Percentiles rank a stretch among this genome's conserved stretches.
These are phyloP conservation scores for Nyssa sinensis DNA, from an alignment of 148 eudicot species.

Conservation along the genomic window DNA sequence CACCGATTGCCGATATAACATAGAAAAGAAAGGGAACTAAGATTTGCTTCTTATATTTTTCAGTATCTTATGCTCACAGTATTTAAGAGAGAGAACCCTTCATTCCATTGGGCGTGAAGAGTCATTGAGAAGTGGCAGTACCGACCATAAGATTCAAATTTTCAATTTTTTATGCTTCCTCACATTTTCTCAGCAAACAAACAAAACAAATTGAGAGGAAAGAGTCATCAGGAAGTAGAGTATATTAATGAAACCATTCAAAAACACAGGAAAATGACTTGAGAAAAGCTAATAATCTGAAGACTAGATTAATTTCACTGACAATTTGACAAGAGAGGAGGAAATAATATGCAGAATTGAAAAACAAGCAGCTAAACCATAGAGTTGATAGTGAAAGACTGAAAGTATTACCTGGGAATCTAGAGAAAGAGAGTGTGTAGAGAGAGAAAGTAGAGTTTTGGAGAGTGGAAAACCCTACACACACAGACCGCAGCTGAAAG, in stretches of 20 bases:
- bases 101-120: too few species aligned
- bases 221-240: neutral
- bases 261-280: neutral
- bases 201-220: neutral
- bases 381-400: neutral
- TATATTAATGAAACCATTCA: neutral
- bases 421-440: neutral
- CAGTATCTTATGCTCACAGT: neutral
- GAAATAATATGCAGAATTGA: neutral
- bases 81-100: too few species aligned
- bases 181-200: conserved; percentile 3
- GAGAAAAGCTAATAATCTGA: too few species aligned
- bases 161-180: neutral
- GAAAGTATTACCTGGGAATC: neutral
- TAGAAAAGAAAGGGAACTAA: neutral
- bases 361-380: neutral
- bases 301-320: neutral
- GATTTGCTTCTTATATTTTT: neutral
- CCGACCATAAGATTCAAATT: neutral
- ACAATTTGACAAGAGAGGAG: neutral
- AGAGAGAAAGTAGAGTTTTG: neutral
- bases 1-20: neutral
- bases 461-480: neutral
- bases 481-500: neutral
- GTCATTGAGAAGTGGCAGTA: too few species aligned